Evolutionary conservation across 2,329 filamentous ascomycete species (phyloP), one percentile per base, ranked within the genome.

Genomic region (Exophiala sp.): DNA sequence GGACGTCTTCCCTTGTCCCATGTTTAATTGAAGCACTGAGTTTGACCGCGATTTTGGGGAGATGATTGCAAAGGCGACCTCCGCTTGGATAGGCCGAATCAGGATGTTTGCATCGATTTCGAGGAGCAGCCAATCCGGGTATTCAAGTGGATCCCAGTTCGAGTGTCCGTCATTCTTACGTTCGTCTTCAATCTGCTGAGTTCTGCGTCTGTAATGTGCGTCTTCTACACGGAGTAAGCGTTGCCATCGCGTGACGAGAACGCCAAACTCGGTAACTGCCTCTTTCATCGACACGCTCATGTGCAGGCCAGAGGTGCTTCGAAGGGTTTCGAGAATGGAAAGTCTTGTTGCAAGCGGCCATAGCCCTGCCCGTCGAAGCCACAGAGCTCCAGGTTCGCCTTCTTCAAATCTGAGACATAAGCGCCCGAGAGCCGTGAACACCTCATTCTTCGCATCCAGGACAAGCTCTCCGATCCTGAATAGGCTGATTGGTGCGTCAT

Each of bases 1-100:
- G 0, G 85, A 86, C 0, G 83, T 83, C 57, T 88, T 88, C 0
- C 85, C 85, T 63, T 86, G 78, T 0, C 85, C 85, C 84, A 88
- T 89, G 60, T 87, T 87, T 2, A 89, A 66, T 62, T 88, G 84
- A 72, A 87, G 78, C 0, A 84, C 78, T 0, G 75, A 66, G 56
- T 84, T 87, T 0, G 63, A 18, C 5, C 47, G 38, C 14, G 47
- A 54, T 35, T 35, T 29, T 0, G 77, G 76, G 0, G 60, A 45
- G 2, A 74, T 78, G 80, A 89, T 89, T 14, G 76, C 63, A 0
- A 53, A 40, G 0, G 84, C 81, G 46, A 89, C 82, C 1, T 78
- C 65, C 2, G 77, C 73, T 62, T 89, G 85, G 0, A 82, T 76
- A 0, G 72, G 63, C 0, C 87, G 78, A 6, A 90, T 83, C 8